Base-by-base conservation (phyloP, 106 monocot genomes). In the Dendrobium officinale region DNA sequence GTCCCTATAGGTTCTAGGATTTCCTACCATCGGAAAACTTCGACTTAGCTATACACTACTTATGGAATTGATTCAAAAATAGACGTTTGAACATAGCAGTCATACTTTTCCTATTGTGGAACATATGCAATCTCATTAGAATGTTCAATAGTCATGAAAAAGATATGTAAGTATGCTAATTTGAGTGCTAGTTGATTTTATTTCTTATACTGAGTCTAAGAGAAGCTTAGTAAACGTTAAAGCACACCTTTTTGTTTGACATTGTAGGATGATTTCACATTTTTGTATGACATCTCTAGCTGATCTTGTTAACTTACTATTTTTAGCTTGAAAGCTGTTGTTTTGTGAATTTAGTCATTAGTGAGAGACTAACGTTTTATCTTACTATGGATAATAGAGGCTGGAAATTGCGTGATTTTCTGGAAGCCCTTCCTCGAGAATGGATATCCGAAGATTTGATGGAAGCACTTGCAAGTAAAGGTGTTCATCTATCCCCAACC, bases 361-460 rank as follows among this genome's bases (percentile, higher is more conserved):
- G 42, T 41, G 3, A 41, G 37, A 73, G 41, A 44, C 11, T 74
- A 74, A 7, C 74, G 20, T 74, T 44, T 43, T 13, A 44, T 55
- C 31, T n/a, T 42, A 64, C 59, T 40, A 78, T 83, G 76, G 42
- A 40, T 84, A 81, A 70, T 83, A 99, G 99, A 80, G 99, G 99
- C 19, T 90, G 89, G 91, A 95, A 95, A 68, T 93, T 99, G 72
- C 77, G 89, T 81, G 95, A 99, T 86, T 93, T 84, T 87, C 75
- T 99, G 27, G 99, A 99, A 79, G 77, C 86, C 42, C 81, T 99
- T 9, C 99, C 99, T 83, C 89, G 99, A 80, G 99, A 99, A 84
- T 99, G 99, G 99, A 99, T 99, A 70, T 93, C 93, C 42, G 99
- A 99, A 90, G 95, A 95, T 66, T 80, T 99, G 79, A 91, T 99